Evolutionary conservation across 352 stramenopile species (phyloP).

Genomic region (Phytophthora pisi): DNA sequence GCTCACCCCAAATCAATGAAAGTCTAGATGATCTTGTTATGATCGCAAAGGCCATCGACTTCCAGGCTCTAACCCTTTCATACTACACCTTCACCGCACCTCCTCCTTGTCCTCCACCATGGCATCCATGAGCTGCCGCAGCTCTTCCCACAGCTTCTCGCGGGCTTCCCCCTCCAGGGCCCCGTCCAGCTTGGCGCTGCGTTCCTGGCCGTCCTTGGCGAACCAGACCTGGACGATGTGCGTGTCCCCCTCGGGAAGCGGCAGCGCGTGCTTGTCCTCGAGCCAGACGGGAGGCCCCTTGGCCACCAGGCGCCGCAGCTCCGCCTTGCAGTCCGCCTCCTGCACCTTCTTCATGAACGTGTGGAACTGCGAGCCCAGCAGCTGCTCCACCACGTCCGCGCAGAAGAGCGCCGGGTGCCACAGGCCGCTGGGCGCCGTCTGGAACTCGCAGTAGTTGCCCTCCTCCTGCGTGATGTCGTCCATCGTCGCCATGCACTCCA

Average conservation of each 20-base stretch:
- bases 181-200: conserved; percentile 87
- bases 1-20: conserved; percentile 1
- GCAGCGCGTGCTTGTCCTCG: conserved; percentile 91
- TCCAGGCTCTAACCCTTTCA: not conserved
- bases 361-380: conserved; percentile 92
- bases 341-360: conserved; percentile 94
- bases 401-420: conserved; percentile 89
- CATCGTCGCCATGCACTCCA: conserved; percentile 94
- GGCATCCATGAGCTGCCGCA: conserved; percentile 69
- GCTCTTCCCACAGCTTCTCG: conserved; percentile 73
- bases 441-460: conserved; percentile 92
- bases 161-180: conserved; percentile 89
- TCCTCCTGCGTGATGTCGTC: conserved; percentile 94
- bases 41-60: not conserved
- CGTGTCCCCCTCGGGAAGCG: conserved; percentile 88
- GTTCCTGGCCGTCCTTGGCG: conserved; percentile 76
- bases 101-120: conserved; percentile 87
- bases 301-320: conserved; percentile 90
- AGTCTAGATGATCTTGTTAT: conserved; percentile 8
- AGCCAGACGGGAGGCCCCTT: conserved; percentile 93
- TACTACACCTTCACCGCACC: conserved; percentile 43
- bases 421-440: conserved; percentile 86
- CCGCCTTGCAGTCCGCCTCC: conserved; percentile 94
- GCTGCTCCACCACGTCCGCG: conserved; percentile 77
- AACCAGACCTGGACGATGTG: conserved; percentile 93